Evolutionary conservation across 2,329 filamentous ascomycete species (phyloP).

Genomic region (Sarocladium brachiariae): DNA sequence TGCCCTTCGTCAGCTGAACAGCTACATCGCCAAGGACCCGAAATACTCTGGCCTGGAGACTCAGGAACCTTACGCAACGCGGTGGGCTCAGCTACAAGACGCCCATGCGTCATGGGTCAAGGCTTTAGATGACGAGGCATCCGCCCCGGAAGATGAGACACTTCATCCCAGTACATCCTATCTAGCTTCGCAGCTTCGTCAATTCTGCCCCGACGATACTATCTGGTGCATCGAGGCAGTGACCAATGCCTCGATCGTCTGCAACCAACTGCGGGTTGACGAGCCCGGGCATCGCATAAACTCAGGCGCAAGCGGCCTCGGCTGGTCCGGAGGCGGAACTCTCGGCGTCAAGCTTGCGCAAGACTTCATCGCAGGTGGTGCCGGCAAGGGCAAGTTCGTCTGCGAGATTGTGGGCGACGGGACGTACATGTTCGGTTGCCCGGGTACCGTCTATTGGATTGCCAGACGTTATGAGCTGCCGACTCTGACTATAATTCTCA

Average conservation of each 20-base stretch:
- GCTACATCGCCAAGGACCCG: conserved; percentile 35
- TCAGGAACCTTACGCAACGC: not conserved
- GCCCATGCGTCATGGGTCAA: conserved; percentile 16
- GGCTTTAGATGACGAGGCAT: conserved; percentile 17
- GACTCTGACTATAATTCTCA: conserved; percentile 40
- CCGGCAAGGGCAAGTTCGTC: conserved; percentile 32
- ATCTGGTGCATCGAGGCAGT: conserved; percentile 71
- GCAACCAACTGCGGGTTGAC: conserved; percentile 60
- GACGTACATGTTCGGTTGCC: conserved; percentile 40
- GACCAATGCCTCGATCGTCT: conserved; percentile 56
- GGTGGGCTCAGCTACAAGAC: not conserved
- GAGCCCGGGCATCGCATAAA: conserved; percentile 67
- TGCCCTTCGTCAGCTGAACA: conserved; percentile 59
- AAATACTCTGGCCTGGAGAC: not conserved
- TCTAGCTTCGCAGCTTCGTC: conserved; percentile 9
- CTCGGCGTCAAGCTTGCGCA: conserved; percentile 66
- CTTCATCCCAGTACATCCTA: not conserved
- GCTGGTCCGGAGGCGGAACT: conserved; percentile 67
- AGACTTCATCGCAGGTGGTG: conserved; percentile 20
- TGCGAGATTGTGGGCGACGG: conserved; percentile 44
- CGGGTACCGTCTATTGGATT: conserved; percentile 42
- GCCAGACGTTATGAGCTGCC: conserved; percentile 39
- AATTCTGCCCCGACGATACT: conserved; percentile 33
- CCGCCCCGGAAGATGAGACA: not conserved
- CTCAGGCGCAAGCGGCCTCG: conserved; percentile 67